Evolutionary conservation across 331 rosid species (phyloP).

Genomic region (Quercus phellos): DNA sequence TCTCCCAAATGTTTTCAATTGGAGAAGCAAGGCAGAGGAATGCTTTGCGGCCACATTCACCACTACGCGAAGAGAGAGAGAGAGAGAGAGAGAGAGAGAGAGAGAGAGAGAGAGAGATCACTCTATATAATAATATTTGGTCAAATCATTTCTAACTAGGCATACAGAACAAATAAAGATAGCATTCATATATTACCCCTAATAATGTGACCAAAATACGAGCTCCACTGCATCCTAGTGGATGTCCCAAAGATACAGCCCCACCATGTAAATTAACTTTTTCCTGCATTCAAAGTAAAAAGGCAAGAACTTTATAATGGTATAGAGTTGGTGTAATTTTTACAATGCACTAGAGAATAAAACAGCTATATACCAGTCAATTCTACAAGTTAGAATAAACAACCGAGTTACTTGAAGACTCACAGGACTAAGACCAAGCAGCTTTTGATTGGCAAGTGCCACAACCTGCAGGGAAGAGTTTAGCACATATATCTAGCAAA

Average conservation of each 20-base stretch:
- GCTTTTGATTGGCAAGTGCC: slow-evolving; percentile 87
- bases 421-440: slow-evolving; percentile 81
- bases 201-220: slow-evolving; percentile 82
- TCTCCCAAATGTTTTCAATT: background rate
- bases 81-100: background rate
- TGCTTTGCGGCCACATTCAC: background rate
- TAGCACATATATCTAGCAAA: slow-evolving; percentile 2
- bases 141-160: background rate
- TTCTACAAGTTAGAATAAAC: slow-evolving; percentile 2
- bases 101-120: background rate
- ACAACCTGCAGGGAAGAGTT: slow-evolving; percentile 59
- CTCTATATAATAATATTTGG: background rate
- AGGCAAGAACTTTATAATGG: slow-evolving; percentile 9
- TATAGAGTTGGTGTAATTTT: background rate
- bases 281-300: slow-evolving; percentile 50
- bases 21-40: slow-evolving; percentile 3
- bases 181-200: slow-evolving; percentile 54
- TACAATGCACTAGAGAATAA: background rate
- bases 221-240: slow-evolving; percentile 97
- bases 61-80: background rate
- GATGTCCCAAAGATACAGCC: slow-evolving; percentile 95
- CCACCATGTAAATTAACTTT: slow-evolving; percentile 80
- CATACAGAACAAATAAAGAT: background rate
- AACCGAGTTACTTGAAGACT: slow-evolving; percentile 33
- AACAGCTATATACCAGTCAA: background rate